phyloP scores from a whole-genome alignment of 2,329 filamentous ascomycete genomes.

The Stagonosporopsis tanaceti region DNA sequence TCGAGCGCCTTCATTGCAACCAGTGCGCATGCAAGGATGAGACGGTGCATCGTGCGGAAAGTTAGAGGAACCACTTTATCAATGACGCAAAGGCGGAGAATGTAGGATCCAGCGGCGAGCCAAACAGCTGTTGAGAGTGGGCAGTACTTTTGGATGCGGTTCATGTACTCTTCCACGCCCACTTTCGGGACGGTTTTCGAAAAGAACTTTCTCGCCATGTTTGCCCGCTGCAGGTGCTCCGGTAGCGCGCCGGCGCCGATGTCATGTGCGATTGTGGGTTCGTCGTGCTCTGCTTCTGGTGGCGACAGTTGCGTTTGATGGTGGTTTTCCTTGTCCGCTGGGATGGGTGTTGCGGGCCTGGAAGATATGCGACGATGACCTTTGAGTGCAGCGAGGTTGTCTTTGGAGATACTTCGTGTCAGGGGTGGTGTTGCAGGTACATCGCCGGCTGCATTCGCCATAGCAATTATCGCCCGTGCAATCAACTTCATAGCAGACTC shows the following conservation, averaged over 20 bases:
- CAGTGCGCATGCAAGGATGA: constrained; percentile 82
- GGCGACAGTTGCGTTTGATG: constrained; percentile 54
- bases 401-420: constrained; percentile 63
- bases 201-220: constrained; percentile 92
- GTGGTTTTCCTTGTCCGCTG: constrained; percentile 51
- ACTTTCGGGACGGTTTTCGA: constrained; percentile 87
- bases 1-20: constrained; percentile 96
- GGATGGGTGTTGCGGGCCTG: constrained; percentile 50
- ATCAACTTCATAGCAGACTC: constrained; percentile 81
- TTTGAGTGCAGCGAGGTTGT: constrained; percentile 33
- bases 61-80: constrained; percentile 81
- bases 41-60: constrained; percentile 81
- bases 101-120: constrained; percentile 86
- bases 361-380: constrained; percentile 48
- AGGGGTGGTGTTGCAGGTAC: constrained; percentile 81
- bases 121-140: constrained; percentile 95
- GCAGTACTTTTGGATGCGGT: constrained; percentile 87
- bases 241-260: constrained; percentile 73
- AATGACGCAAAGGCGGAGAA: constrained; percentile 78
- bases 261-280: constrained; percentile 56
- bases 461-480: constrained; percentile 64
- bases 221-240: constrained; percentile 78
- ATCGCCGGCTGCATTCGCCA: constrained; percentile 78
- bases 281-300: constrained; percentile 59
- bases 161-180: constrained; percentile 81